Conservation (phyloP, 495 filamentous ascomycete species). For the Aspergillus diversus region DNA sequence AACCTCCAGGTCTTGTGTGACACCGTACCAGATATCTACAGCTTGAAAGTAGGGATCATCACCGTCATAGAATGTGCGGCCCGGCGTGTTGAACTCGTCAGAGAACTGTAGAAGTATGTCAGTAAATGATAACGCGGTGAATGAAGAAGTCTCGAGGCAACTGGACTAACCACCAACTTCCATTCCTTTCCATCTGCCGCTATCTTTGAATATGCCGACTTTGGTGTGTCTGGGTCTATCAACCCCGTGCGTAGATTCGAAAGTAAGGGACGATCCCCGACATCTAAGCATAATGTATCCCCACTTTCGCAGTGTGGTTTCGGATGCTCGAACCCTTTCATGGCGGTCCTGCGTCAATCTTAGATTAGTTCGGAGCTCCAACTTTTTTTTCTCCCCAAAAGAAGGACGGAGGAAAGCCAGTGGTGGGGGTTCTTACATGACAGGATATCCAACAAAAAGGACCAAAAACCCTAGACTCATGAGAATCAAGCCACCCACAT, state of each 20-base stretch:
- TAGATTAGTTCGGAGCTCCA: background rate
- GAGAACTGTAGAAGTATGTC: slow-evolving; percentile 60
- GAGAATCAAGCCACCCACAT: slow-evolving; percentile 66
- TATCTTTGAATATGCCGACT: slow-evolving; percentile 59
- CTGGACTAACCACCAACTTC: slow-evolving; percentile 62
- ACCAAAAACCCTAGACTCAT: slow-evolving; percentile 65
- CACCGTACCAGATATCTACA: slow-evolving; percentile 80
- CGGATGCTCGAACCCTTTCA: slow-evolving; percentile 39
- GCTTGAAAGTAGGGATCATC: slow-evolving; percentile 75
- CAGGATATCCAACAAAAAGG: slow-evolving; percentile 74
- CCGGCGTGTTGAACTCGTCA: slow-evolving; percentile 75
- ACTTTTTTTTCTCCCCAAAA: background rate
- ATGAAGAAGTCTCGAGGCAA: background rate
- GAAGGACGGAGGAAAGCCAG: background rate
- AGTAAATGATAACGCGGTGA: background rate
- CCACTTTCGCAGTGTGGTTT: slow-evolving; percentile 39
- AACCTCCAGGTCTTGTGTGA: slow-evolving; percentile 74
- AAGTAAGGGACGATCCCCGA: slow-evolving; percentile 58
- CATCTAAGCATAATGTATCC: slow-evolving; percentile 60
- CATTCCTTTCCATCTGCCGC: slow-evolving; percentile 61
- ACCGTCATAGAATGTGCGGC: slow-evolving; percentile 72
- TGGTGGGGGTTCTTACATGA: slow-evolving; percentile 58
- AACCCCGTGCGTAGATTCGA: slow-evolving; percentile 62
- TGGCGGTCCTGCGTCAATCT: slow-evolving; percentile 54
- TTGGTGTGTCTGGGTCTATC: slow-evolving; percentile 75